These are phyloP conservation scores for Trichoderma orchidacearum DNA, from an alignment of 495 filamentous ascomycete species.

Conservation along the genomic window DNA sequence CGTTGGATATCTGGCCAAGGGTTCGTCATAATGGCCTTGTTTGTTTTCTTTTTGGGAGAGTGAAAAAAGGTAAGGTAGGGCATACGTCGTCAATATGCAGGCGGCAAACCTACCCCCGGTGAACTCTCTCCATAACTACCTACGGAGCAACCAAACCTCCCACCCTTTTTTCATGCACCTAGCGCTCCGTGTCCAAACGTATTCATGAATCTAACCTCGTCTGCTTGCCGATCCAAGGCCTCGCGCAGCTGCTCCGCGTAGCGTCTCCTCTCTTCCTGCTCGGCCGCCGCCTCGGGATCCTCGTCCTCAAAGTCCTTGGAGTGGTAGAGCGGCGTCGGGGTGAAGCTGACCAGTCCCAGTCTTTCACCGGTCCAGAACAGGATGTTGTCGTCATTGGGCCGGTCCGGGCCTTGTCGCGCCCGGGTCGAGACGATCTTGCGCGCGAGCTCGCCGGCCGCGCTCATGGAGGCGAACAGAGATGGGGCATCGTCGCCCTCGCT, in stretches of 20 bases:
- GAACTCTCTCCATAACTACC: no score
- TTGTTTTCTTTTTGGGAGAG: neutral
- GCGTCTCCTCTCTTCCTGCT: conserved; percentile 30
- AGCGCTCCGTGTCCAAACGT: conserved; percentile 41
- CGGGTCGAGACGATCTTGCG: conserved; percentile 57
- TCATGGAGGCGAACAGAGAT: conserved; percentile 35
- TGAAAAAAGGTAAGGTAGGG: no score
- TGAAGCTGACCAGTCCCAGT: conserved; percentile 56
- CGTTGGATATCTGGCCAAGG: neutral
- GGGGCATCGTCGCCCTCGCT: conserved; percentile 17
- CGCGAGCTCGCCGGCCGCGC: conserved; percentile 47
- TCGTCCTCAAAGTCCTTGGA: conserved; percentile 36
- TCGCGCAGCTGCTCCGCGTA: conserved; percentile 59
- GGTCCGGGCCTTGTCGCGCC: conserved; percentile 17
- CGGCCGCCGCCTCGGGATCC: conserved; percentile 8
- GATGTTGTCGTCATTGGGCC: conserved; percentile 46
- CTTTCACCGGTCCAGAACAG: conserved; percentile 73
- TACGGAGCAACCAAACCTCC: no score
- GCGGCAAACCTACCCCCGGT: no score
- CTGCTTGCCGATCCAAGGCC: conserved; percentile 65
- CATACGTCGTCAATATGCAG: no score
- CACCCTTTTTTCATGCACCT: no score
- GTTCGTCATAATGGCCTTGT: neutral
- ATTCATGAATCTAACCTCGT: conserved; percentile 67
- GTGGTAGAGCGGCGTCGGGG: conserved; percentile 30